Evolutionary conservation across 108 stramenopile species (phyloP).

Genomic region (Heterococcus sp.): DNA sequence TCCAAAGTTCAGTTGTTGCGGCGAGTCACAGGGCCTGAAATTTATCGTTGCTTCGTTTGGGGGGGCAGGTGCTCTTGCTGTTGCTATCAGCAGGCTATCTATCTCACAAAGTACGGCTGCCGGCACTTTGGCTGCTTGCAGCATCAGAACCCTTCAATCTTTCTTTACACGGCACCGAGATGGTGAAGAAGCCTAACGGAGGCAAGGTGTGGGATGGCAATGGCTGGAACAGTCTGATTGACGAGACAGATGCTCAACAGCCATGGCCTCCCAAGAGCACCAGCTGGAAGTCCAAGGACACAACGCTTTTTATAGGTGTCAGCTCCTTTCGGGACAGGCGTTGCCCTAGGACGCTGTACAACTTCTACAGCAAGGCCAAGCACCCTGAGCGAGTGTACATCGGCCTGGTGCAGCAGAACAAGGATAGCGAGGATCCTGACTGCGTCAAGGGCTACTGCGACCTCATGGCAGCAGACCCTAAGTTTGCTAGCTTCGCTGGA

Average conservation of each 20-base stretch:
- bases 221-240: slow-evolving; percentile 17
- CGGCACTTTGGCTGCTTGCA: too few relatives aligned
- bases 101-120: too few relatives aligned
- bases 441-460: slow-evolving; percentile 48
- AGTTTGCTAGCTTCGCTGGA: too few relatives aligned
- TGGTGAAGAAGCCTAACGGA: slow-evolving; percentile 15
- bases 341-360: slow-evolving; percentile 51
- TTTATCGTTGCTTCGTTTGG: too few relatives aligned
- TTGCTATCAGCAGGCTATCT: too few relatives aligned
- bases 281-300: slow-evolving; percentile 33
- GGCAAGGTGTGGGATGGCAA: slow-evolving; percentile 46
- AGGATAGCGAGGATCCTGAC: slow-evolving; percentile 45
- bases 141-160: too few relatives aligned
- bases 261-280: slow-evolving; percentile 31
- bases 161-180: too few relatives aligned
- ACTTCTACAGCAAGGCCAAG: slow-evolving; percentile 55
- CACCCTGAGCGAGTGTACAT: slow-evolving; percentile 48
- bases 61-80: too few relatives aligned
- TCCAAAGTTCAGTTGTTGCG: too few relatives aligned
- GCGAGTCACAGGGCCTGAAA: too few relatives aligned
- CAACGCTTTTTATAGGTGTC: slow-evolving; percentile 49
- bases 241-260: slow-evolving; percentile 3
- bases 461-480: slow-evolving; percentile 23
- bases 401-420: slow-evolving; percentile 57
- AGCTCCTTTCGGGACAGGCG: slow-evolving; percentile 49